Evolutionary conservation across 208 protist genomes (phyloP), one percentile per base, ranked within the genome.

Genomic region (Novymonas esmeraldas): DNA sequence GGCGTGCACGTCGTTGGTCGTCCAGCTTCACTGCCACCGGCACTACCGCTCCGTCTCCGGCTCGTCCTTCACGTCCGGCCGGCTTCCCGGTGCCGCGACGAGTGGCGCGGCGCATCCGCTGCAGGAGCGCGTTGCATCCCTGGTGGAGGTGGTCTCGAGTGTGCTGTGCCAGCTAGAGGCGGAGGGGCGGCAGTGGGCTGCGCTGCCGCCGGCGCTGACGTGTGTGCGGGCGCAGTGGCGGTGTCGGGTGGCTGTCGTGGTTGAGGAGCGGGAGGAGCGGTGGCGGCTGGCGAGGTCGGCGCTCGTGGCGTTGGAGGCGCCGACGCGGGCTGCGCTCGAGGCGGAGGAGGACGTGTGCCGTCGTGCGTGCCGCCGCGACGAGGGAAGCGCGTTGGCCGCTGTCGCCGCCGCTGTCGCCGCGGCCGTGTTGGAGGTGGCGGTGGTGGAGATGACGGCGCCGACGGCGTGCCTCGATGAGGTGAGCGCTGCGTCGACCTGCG

Each of bases 171-270:
- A 65, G 20, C 38, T 76, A 33, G 56, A 61, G 31, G 31, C 29
- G 41, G 44, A 68, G 62, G 41, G 34, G 51, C 62, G 41, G 20
- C 56, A 54, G 46, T 76, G 70, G 70, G 70, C 62, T 13, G 18
- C 45, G 14, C n/a, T 76, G 54, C 52, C 10, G 56, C 41, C 3
- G 14, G 29, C 31, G 10, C 55, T 76, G 22, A 13, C 20, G 22
- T 45, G 46, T 13, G 31, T 76, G n/a, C 14, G 31, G 4, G 36
- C 24, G 2, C 36, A 44, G 14, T 64, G 62, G 62, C 1, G 26
- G 1, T 28, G 22, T 20, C 20, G 22, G 34, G 45, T 28, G n/a
- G 46, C 10, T 1, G 41, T 69, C 20, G 7, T 76, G 20, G 14
- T 6, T 11, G 33, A 76, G 49, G 70, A 76, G 56, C 18, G 55